Percentiles rank a stretch among this genome's conserved stretches.
Conservation (phyloP, 139 green algal genomes). For the Closterium sp. region DNA sequence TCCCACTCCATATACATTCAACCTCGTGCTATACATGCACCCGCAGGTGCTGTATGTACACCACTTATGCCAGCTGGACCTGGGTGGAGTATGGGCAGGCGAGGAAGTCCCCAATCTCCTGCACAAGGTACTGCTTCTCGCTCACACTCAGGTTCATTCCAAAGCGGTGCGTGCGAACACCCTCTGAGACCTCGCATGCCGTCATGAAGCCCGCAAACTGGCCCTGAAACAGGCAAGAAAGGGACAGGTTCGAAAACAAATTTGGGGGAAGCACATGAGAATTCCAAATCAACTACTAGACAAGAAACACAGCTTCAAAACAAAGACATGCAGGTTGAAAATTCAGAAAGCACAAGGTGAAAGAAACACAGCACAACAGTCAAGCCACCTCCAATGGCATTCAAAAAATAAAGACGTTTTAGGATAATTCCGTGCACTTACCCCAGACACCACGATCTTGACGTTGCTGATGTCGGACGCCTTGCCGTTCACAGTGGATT, state of each 20-base stretch:
- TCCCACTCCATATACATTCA: too few species aligned
- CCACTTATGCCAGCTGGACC: neutral
- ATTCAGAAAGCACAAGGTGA: too few species aligned
- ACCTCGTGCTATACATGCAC: neutral
- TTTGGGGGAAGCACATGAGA: too few species aligned
- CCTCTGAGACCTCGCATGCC: neutral
- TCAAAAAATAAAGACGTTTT: too few species aligned
- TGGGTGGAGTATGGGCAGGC: neutral
- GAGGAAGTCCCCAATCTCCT: neutral
- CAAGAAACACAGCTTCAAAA: too few species aligned
- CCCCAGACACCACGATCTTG: neutral
- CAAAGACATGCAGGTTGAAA: too few species aligned
- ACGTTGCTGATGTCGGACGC: neutral
- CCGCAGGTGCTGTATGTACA: neutral
- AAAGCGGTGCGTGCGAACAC: neutral
- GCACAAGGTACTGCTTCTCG: neutral
- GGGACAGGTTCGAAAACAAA: too few species aligned
- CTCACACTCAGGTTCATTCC: neutral
- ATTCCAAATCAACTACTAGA: too few species aligned
- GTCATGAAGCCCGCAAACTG: neutral
- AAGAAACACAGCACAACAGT: too few species aligned
- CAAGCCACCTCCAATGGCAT: too few species aligned
- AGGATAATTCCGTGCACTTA: neutral
- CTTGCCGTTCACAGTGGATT: neutral
- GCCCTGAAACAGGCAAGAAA: neutral